Percentiles rank a stretch among this genome's conserved stretches.
Conservation (phyloP, 495 filamentous ascomycete genomes). For the Schizothecium vesticola region DNA sequence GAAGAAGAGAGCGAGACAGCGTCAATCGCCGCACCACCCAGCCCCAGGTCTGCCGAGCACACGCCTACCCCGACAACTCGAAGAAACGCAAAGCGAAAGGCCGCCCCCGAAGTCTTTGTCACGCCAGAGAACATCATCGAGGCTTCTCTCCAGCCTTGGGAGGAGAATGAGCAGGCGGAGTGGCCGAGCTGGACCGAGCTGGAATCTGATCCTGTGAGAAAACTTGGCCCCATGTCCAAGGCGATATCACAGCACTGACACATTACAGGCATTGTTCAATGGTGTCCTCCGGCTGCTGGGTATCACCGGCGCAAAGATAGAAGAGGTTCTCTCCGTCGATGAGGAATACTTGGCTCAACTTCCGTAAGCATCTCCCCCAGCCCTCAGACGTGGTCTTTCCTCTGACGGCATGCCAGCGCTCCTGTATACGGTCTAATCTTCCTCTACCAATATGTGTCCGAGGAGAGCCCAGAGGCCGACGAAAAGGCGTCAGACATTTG, state of each 20-base stretch:
- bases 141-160: conserved; percentile 32
- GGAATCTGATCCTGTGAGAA: conserved; percentile 80
- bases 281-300: conserved; percentile 75
- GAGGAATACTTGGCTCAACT: conserved; percentile 58
- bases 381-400: not conserved
- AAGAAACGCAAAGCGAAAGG: conserved; percentile 37
- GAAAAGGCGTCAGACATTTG: conserved; percentile 64
- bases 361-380: conserved; percentile 44
- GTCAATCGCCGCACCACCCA: not conserved
- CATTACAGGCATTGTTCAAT: conserved; percentile 68
- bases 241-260: conserved; percentile 6
- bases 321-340: conserved; percentile 75
- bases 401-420: conserved; percentile 39
- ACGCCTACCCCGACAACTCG: conserved; percentile 7
- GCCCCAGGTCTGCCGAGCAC: not conserved
- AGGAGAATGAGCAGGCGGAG: conserved; percentile 36
- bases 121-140: conserved; percentile 33
- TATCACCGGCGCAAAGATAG: conserved; percentile 63
- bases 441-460: conserved; percentile 64
- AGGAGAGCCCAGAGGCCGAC: conserved; percentile 34
- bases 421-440: conserved; percentile 82
- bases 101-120: conserved; percentile 26
- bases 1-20: conserved; percentile 17
- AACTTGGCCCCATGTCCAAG: not conserved
- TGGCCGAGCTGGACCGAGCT: conserved; percentile 76